A percentile compares a stretch with the other conserved stretches of the same genome.
Evolutionary conservation across 805 yeast genomes (phyloP).

Genomic region (Wickerhamiella musiphila): DNA sequence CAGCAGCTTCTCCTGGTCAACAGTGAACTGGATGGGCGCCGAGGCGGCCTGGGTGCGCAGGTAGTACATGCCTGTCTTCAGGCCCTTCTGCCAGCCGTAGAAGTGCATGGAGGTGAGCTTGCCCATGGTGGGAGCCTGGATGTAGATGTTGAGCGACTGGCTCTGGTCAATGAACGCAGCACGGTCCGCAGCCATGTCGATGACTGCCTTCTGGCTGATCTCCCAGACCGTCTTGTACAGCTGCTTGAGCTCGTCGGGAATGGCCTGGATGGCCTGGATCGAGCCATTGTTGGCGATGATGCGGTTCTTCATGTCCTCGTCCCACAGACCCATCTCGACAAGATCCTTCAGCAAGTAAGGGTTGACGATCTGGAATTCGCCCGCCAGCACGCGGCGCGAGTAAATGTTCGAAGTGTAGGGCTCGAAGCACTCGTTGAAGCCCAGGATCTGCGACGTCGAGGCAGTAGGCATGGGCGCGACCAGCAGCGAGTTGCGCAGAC

Average conservation of each 20-base stretch:
- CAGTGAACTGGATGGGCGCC: slow-evolving; percentile 85
- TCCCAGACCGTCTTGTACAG: slow-evolving; percentile 97
- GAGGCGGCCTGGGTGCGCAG: slow-evolving; percentile 95
- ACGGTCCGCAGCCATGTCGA: slow-evolving; percentile 74
- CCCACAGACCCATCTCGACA: slow-evolving; percentile 72
- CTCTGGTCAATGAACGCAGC: slow-evolving; percentile 70
- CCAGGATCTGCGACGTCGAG: slow-evolving; percentile 84
- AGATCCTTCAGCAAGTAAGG: slow-evolving; percentile 70
- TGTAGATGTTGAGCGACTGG: slow-evolving; percentile 78
- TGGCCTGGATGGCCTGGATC: slow-evolving; percentile 51
- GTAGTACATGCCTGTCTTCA: slow-evolving; percentile 98
- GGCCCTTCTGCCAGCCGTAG: slow-evolving; percentile 96
- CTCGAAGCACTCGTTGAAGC: slow-evolving; percentile 85
- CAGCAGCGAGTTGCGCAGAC: slow-evolving; percentile 64
- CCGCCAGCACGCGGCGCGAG: slow-evolving; percentile 72
- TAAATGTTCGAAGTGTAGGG: slow-evolving; percentile 84
- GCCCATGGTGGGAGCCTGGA: slow-evolving; percentile 86
- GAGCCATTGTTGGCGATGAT: slow-evolving; percentile 72
- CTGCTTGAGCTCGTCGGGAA: slow-evolving; percentile 58
- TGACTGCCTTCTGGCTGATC: slow-evolving; percentile 64
- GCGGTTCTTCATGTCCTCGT: slow-evolving; percentile 55
- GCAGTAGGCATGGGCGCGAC: slow-evolving; percentile 99
- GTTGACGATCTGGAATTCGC: slow-evolving; percentile 86
- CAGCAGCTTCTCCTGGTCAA: slow-evolving; percentile 32
- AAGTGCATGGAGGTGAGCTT: slow-evolving; percentile 96